These are phyloP conservation scores for Thuidium tamariscinum DNA, from an alignment of 225 moss, liverwort and hornwort genomes.

Conservation along the genomic window DNA sequence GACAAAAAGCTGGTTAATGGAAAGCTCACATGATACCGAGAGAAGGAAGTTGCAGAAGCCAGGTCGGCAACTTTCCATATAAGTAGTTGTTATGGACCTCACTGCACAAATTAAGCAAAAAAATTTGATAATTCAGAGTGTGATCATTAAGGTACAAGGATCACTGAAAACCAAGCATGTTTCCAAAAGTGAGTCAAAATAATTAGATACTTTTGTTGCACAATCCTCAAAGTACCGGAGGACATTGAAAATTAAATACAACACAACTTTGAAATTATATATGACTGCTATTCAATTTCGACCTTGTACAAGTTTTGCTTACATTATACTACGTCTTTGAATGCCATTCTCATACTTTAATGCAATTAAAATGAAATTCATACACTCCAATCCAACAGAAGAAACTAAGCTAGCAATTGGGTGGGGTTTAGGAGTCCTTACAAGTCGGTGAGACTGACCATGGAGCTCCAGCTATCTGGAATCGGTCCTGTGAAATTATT, in stretches of 20 bases:
- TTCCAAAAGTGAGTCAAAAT: background rate
- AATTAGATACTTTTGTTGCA: background rate
- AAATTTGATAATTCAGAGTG: background rate
- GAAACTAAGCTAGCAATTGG: background rate
- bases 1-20: background rate
- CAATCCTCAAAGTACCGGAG: background rate
- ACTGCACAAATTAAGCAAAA: slow-evolving; percentile 10
- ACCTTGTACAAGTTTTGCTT: background rate
- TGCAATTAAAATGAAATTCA: background rate
- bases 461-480: slow-evolving; percentile 28
- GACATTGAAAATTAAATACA: background rate
- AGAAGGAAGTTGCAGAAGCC: slow-evolving; percentile 24
- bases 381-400: background rate
- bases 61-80: slow-evolving; percentile 17
- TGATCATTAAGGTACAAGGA: too few species aligned
- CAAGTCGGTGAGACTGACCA: slow-evolving; percentile 22
- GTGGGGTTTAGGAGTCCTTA: background rate
- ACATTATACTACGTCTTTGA: background rate
- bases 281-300: too few species aligned
- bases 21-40: slow-evolving; percentile 13
- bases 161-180: background rate
- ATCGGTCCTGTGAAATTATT: slow-evolving; percentile 36
- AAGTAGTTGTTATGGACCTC: slow-evolving; percentile 27
- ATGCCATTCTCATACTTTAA: background rate
- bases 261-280: background rate